A percentile compares a stretch with the other conserved stretches of the same genome.
Conservation (phyloP, 306 rosid species). For the Hippophae gyantsensis region DNA sequence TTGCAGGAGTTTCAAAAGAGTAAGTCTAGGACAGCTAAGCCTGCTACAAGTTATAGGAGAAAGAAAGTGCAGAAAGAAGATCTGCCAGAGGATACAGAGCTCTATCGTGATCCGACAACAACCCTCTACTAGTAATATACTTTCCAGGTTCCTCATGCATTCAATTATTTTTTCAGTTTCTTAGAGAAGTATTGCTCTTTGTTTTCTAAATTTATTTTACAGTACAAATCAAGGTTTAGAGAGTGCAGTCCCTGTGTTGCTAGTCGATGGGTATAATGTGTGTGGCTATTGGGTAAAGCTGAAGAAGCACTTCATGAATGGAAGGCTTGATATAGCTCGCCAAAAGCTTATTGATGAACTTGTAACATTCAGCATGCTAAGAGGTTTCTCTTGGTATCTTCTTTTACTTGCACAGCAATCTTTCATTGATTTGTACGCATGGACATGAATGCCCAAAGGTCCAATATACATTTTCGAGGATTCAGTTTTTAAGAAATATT, state of each 20-base stretch:
- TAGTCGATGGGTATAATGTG: conserved; percentile 88
- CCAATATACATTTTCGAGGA: not conserved
- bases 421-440: not conserved
- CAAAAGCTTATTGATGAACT: conserved; percentile 83
- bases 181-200: conserved; percentile 5
- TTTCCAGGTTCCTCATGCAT: conserved; percentile 18
- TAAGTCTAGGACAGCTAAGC: conserved; percentile 48
- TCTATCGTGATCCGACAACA: conserved; percentile 63
- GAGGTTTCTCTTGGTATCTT: conserved; percentile 41
- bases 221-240: conserved; percentile 76
- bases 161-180: conserved; percentile 1
- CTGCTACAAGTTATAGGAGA: conserved; percentile 78
- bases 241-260: conserved; percentile 66
- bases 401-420: not conserved
- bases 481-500: not conserved
- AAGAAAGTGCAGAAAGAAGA: conserved; percentile 67
- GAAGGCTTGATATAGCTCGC: conserved; percentile 75
- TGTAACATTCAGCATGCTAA: conserved; percentile 53
- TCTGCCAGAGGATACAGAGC: conserved; percentile 32
- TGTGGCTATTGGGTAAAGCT: conserved; percentile 90
- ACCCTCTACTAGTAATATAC: conserved; percentile 64
- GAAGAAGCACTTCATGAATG: conserved; percentile 67
- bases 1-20: conserved; percentile 62
- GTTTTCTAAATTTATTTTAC: conserved; percentile 17
- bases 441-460: not conserved